Evolutionary conservation across 805 yeast genomes (phyloP), one percentile per base, ranked within the genome.

Genomic region (Saccharomycopsis oosterbeekiorum): DNA sequence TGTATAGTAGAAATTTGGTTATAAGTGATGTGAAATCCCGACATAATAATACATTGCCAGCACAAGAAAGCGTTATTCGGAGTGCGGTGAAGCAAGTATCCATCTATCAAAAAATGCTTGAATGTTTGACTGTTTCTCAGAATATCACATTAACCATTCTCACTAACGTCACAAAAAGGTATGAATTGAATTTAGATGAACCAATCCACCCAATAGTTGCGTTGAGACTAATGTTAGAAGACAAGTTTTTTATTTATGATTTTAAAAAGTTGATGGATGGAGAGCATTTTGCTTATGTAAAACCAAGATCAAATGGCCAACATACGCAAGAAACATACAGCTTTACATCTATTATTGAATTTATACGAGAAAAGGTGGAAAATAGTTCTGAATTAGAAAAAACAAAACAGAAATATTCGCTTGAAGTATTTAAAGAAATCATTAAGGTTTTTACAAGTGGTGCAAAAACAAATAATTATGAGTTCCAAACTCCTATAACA

Each of bases 11-110:
- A 40, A 67, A 70, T 34, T 62, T 81, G 19, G 62, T 71, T 9
- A 73, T 80, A 1, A 74, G 76, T 59, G 94, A 87, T 70, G 79
- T 86, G 29, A 87, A 87, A 70, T 86, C 92, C 0, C 74, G 92
- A 59, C 67, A 74, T 0, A 67, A 67, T 51, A 74, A 72, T 50
- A 66, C 65, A 0, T 62, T 80, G 0, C 91, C 92, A 0, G 56
- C 65, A 0, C 86, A 83, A 64, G 66, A 70, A 1, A 76, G 81
- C 12, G 85, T 84, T 0, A 62, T 81, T 14, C 67, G 71, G 2
- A 74, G 80, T 5, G 78, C 88, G 1, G 78, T 79, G 66, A 62
- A 77, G n/a, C 94, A 88, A 72, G 83, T 85, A 2, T 76, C 77
- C 71, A 79, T 83, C 65, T 88, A 88, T 68, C 73, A 81, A 21